phyloP scores from a whole-genome alignment of 306 rosid species.

The Myrica gale region DNA sequence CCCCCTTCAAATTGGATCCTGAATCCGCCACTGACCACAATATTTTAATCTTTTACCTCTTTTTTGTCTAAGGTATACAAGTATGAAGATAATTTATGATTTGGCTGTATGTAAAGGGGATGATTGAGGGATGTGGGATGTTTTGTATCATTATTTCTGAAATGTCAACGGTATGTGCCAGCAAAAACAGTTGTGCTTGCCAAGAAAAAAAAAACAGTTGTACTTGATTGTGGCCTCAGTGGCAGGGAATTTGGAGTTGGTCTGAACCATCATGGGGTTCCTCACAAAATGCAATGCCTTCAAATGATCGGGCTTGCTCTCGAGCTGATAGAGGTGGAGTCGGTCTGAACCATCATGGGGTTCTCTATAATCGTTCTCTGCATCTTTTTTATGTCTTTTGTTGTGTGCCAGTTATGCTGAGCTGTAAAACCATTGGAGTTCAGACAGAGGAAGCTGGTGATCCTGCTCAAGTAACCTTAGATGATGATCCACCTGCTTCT shows the following conservation, averaged over 20 bases:
- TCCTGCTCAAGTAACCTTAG: conserved; percentile 34
- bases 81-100: not conserved
- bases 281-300: conserved; percentile 33
- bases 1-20: no score
- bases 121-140: not conserved
- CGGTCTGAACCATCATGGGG: no score
- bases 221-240: conserved; percentile 28
- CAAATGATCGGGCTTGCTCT: conserved; percentile 23
- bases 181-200: conserved; percentile 14
- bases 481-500: conserved; percentile 40
- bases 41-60: not conserved
- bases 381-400: conserved; percentile 25
- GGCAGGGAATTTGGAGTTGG: conserved; percentile 46
- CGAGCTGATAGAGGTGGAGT: conserved; percentile 39
- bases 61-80: not conserved
- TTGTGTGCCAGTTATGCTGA: conserved; percentile 29
- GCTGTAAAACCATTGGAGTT: conserved; percentile 44
- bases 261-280: conserved; percentile 25
- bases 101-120: not conserved
- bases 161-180: not conserved
- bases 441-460: conserved; percentile 41
- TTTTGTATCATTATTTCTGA: not conserved
- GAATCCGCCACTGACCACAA: no score
- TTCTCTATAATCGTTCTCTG: conserved; percentile 20
- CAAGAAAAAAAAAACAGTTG: conserved; percentile 13